These are phyloP conservation scores for Pseudogymnoascus sp. DNA, from an alignment of 2,329 filamentous ascomycete species.

Conservation along the genomic window DNA sequence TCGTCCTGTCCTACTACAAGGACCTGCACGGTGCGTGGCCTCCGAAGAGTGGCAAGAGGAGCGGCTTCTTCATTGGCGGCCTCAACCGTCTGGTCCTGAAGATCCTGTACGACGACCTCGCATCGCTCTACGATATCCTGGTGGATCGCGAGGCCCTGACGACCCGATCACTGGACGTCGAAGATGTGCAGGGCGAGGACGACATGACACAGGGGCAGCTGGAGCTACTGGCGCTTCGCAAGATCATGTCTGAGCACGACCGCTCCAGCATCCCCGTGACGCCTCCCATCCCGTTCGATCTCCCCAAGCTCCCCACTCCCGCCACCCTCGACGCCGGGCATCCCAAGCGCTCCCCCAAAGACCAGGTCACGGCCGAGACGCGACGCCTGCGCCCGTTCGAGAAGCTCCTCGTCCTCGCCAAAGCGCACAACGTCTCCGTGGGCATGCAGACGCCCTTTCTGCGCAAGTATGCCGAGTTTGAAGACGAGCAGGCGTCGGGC, in stretches of 20 bases:
- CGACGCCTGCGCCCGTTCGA: conserved; percentile 73
- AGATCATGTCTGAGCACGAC: conserved; percentile 80
- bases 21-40: conserved; percentile 69
- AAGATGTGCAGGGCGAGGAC: conserved; percentile 39
- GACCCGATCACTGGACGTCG: conserved; percentile 58
- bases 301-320: conserved; percentile 68
- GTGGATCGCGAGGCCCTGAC: conserved; percentile 74
- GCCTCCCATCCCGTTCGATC: conserved; percentile 84
- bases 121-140: conserved; percentile 77
- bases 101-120: conserved; percentile 78
- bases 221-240: conserved; percentile 61
- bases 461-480: conserved; percentile 61
- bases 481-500: conserved; percentile 57
- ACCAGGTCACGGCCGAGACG: conserved; percentile 62
- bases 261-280: conserved; percentile 80
- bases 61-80: conserved; percentile 75
- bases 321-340: conserved; percentile 56
- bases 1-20: conserved; percentile 54
- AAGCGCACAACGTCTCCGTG: conserved; percentile 63
- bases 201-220: conserved; percentile 47
- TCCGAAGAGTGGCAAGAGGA: conserved; percentile 90
- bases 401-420: conserved; percentile 65
- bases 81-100: conserved; percentile 76
- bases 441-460: conserved; percentile 52
- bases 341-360: conserved; percentile 57